A percentile compares a stretch with the other conserved stretches of the same genome.
phyloP scores from a whole-genome alignment of 83 land plant genomes.

The Larix sibirica region DNA sequence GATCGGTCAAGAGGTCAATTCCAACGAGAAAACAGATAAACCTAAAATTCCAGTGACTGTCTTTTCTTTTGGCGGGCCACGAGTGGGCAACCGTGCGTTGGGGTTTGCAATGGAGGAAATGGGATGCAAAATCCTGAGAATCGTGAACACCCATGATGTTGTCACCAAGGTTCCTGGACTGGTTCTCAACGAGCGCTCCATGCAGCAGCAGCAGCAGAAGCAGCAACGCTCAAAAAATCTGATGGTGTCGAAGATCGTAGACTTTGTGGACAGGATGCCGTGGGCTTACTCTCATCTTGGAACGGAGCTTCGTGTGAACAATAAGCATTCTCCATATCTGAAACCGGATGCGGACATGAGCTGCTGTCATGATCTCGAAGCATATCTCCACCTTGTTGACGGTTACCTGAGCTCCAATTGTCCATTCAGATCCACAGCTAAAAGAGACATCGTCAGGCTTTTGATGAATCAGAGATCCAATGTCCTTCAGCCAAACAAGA shows the following conservation, averaged over 20 bases:
- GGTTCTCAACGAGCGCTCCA: not conserved
- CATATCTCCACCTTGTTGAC: slow-evolving; percentile 33
- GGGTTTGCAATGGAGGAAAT: not conserved
- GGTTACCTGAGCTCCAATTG: slow-evolving; percentile 38
- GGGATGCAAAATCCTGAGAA: slow-evolving; percentile 49
- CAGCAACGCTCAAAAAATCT: not conserved
- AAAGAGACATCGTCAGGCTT: slow-evolving; percentile 1
- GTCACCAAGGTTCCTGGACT: slow-evolving; percentile 33
- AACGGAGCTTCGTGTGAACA: slow-evolving; percentile 41
- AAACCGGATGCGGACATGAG: slow-evolving; percentile 17
- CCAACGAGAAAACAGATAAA: not conserved
- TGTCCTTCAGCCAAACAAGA: not conserved
- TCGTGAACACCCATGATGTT: slow-evolving; percentile 63
- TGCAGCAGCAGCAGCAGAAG: not conserved
- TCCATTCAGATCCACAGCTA: slow-evolving; percentile 25
- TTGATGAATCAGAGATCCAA: slow-evolving; percentile 12
- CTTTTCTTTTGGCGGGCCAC: not conserved
- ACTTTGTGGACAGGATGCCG: slow-evolving; percentile 28
- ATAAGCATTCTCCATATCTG: not conserved
- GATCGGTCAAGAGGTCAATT: slow-evolving; percentile 10
- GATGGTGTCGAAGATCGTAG: not conserved
- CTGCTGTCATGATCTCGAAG: slow-evolving; percentile 26
- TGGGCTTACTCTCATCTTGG: slow-evolving; percentile 58
- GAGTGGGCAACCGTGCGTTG: not conserved
- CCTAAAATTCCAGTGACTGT: not conserved